Conservation (phyloP, 331 rosid genomes). For the Prunus yedoensis region DNA sequence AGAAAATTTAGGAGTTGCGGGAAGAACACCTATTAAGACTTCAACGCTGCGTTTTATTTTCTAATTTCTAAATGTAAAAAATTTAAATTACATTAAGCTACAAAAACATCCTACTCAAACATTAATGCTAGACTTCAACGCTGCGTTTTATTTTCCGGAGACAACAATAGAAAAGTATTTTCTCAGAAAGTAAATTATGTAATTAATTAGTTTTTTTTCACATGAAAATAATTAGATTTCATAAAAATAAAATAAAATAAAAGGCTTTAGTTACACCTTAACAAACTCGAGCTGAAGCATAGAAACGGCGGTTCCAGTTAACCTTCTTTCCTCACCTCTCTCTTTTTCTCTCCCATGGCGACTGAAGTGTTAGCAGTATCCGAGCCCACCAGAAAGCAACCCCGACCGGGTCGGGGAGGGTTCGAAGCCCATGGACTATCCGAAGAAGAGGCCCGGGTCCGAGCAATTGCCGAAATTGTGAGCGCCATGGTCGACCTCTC, state of each 20-base stretch:
- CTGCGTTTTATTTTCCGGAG: too few species aligned
- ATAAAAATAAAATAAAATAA: background rate
- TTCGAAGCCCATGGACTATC: conserved; percentile 78
- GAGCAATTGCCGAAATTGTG: conserved; percentile 94
- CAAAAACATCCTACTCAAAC: too few species aligned
- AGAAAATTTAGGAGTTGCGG: background rate
- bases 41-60: background rate
- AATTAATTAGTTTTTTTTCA: background rate
- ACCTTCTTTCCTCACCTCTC: background rate
- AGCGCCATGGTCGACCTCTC: conserved; percentile 90
- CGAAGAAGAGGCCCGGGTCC: conserved; percentile 91
- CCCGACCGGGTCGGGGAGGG: conserved; percentile 92
- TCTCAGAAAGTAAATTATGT: too few species aligned
- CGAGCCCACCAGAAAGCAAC: conserved; percentile 56
- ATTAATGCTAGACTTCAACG: too few species aligned
- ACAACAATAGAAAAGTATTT: too few species aligned
- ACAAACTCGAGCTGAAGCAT: background rate
- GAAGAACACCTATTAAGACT: background rate
- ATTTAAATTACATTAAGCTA: too few species aligned
- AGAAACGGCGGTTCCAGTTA: background rate
- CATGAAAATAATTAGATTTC: background rate
- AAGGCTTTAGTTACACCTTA: background rate
- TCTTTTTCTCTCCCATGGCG: conserved; percentile 40
- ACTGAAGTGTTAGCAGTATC: conserved; percentile 43
- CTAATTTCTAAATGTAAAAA: background rate